Evolutionary conservation across 129 eudicot species (phyloP).

Genomic region (Mikania micrantha): DNA sequence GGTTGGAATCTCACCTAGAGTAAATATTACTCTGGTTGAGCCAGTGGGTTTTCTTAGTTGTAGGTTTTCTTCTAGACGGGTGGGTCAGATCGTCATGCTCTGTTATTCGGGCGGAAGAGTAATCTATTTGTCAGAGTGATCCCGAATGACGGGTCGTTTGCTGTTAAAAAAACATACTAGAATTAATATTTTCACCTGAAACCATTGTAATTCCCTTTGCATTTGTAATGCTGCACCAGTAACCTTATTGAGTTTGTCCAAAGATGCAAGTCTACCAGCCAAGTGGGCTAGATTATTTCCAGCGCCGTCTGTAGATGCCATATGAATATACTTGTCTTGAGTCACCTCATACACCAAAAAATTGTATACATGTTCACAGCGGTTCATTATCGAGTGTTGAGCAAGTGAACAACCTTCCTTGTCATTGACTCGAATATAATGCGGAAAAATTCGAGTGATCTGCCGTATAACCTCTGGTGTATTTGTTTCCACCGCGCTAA

Average conservation of each 20-base stretch:
- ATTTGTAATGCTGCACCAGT: conserved; percentile 30
- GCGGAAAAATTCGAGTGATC: conserved; percentile 13
- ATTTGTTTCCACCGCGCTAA: conserved; percentile 7
- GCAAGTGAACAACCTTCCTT: background rate
- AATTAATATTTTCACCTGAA: no score
- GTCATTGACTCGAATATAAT: background rate
- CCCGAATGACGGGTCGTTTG: no score
- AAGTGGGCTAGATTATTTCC: conserved; percentile 20
- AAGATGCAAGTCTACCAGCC: conserved; percentile 17
- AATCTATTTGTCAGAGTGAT: no score
- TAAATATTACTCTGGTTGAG: no score
- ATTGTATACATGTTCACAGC: conserved; percentile 22
- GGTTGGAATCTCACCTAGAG: no score
- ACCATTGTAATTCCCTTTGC: background rate
- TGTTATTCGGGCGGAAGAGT: no score
- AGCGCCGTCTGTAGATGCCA: background rate
- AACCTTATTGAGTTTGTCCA: conserved; percentile 14
- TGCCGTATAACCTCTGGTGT: conserved; percentile 18
- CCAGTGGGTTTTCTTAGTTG: no score
- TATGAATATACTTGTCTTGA: background rate
- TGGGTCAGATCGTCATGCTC: no score
- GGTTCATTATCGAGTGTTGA: conserved; percentile 17
- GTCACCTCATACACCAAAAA: background rate
- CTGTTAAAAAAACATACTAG: no score
- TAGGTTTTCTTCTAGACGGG: no score